Percentiles rank a stretch among this genome's conserved stretches.
Evolutionary conservation across 352 stramenopile species (phyloP).

Genomic region (Peronospora tabacina): DNA sequence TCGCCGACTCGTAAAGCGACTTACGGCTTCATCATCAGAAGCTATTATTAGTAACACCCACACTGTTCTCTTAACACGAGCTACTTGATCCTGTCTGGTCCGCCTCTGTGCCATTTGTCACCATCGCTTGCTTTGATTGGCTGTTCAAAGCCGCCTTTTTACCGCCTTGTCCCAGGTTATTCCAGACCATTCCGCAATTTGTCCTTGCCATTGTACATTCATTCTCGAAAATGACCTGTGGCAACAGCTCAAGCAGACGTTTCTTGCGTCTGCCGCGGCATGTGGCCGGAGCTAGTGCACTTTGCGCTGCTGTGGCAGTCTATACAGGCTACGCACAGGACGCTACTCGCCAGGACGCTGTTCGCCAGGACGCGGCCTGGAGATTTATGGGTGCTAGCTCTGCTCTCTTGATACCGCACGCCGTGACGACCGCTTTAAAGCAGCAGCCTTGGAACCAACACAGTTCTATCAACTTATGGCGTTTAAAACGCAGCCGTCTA

Average conservation of each 20-base stretch:
- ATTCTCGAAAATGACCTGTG: slow-evolving; percentile 12
- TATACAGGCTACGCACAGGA: slow-evolving; percentile 6
- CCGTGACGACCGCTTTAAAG: slow-evolving; percentile 9
- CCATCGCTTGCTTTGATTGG: background rate
- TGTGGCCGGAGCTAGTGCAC: slow-evolving; percentile 15
- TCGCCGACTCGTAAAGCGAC: slow-evolving; percentile 3
- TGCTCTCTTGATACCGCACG: slow-evolving; percentile 10
- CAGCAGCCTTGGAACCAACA: slow-evolving; percentile 1
- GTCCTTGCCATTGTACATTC: slow-evolving; percentile 1
- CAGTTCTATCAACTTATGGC: slow-evolving; percentile 9
- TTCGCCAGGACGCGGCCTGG: slow-evolving; percentile 11
- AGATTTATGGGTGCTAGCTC: slow-evolving; percentile 6
- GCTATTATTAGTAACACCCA: background rate
- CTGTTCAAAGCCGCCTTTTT: background rate
- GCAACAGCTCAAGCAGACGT: slow-evolving; percentile 9
- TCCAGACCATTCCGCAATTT: slow-evolving; percentile 17
- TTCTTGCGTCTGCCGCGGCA: slow-evolving; percentile 21
- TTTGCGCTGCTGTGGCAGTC: slow-evolving; percentile 18
- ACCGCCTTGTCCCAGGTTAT: background rate
- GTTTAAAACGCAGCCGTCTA: slow-evolving; percentile 16
- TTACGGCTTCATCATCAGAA: background rate
- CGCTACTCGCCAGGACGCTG: slow-evolving; percentile 15
- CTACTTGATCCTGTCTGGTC: background rate
- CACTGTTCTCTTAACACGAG: background rate
- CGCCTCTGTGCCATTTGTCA: background rate